Evolutionary conservation across 441 rosid species (phyloP), one percentile per base, ranked within the genome.

Genomic region (Euphorbia schlechtendalii): DNA sequence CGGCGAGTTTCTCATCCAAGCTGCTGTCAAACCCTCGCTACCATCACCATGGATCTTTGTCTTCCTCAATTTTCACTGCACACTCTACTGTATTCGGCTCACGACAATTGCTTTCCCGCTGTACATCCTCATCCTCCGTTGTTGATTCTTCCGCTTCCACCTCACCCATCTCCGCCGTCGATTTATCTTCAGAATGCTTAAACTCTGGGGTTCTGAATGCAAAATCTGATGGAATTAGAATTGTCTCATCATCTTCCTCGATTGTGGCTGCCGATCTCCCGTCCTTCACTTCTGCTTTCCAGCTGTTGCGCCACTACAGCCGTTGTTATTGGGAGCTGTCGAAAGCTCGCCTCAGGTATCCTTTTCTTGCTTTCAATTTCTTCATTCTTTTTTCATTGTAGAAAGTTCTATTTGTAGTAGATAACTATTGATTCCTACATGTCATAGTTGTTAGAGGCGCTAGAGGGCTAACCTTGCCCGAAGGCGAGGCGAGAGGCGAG

Each of bases 241-340:
- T 73, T 65, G 73, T 81, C 45, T 69, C 82, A 30, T 67, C 88
- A 7, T 3, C 57, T 53, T 64, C 59, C 20, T 61, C 80, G 17
- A 55, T 71, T 15, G 59, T 71, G 20, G 34, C 81, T 36, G 61
- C 74, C 18, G 59, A 57, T 64, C 24, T 76, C 40, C 66, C 86
- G 4, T 6, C 54, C 9, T 21, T 75, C 45, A 20, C 64, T 49
- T 67, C 69, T 32, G 68, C 61, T 0, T 63, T 75, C 53, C 74
- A 80, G 14, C 40, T 76, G 72, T 81, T 77, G 58, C 74, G 82
- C 27, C 90, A 82, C 70, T 94, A 84, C 41, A 74, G 81, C 66
- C 84, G 85, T n/a, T 94, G 96, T 73, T 94, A 88, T 48, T 87
- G 86, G 92, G 93, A 90, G 79, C 92, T 94, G 66, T 89, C 99